A percentile compares a stretch with the other conserved stretches of the same genome.
These are phyloP conservation scores for Cruciata laevipes DNA, from an alignment of 257 asterid genomes.

Conservation along the genomic window DNA sequence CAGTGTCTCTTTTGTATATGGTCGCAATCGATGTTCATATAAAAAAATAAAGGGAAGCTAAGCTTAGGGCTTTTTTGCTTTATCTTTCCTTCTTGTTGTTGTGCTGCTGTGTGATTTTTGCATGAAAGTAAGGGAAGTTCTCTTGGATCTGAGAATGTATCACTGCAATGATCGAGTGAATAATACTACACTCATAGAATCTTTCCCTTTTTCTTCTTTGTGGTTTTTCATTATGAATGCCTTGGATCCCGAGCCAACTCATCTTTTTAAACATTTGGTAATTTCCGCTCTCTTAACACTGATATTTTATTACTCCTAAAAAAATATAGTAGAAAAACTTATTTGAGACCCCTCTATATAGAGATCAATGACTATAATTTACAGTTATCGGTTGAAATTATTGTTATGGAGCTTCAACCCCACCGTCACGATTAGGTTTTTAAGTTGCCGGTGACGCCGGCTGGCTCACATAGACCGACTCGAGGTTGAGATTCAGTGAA, in stretches of 20 bases:
- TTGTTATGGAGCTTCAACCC: no score
- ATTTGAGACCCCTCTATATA: no score
- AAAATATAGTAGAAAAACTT: no score
- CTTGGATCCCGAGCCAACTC: constrained; percentile 63
- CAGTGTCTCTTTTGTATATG: constrained; percentile 39
- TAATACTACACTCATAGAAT: constrained; percentile 19
- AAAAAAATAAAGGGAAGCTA: neutral
- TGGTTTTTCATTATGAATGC: constrained; percentile 35
- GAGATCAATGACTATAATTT: no score
- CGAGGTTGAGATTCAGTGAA: no score
- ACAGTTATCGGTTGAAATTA: no score
- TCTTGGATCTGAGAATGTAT: constrained; percentile 57
- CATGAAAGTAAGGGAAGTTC: constrained; percentile 72
- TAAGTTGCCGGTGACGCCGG: no score
- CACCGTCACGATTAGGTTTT: no score
- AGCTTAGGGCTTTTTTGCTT: constrained; percentile 37
- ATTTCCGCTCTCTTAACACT: no score
- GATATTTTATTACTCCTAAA: no score
- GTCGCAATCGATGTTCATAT: constrained; percentile 41
- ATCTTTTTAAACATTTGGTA: neutral
- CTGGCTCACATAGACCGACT: no score
- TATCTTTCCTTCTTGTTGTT: constrained; percentile 25
- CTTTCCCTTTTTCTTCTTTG: constrained; percentile 12
- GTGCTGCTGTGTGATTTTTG: constrained; percentile 38
- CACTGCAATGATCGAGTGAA: constrained; percentile 20